Evolutionary conservation across 2,329 filamentous ascomycete genomes (phyloP).

Genomic region (Stemphylium lycopersici): DNA sequence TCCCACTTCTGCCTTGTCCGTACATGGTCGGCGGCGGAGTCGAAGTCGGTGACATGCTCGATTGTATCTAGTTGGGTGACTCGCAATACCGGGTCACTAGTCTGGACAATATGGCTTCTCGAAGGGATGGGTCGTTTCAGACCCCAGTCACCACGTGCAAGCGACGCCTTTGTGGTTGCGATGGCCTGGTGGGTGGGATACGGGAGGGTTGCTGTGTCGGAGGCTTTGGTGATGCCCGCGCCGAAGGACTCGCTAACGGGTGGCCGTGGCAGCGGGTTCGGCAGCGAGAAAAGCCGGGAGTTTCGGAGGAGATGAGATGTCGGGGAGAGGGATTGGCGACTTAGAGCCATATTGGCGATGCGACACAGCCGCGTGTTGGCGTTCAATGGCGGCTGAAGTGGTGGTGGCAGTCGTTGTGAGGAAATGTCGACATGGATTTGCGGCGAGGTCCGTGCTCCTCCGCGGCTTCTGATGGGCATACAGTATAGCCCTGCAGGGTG

Average conservation of each 20-base stretch:
- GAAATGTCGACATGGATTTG: slow-evolving; percentile 22
- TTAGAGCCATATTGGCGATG: slow-evolving; percentile 46
- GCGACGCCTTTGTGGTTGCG: slow-evolving; percentile 74
- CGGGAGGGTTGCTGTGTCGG: slow-evolving; percentile 73
- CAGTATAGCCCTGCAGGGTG: neutral
- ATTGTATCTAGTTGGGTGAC: slow-evolving; percentile 80
- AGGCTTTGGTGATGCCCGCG: slow-evolving; percentile 59
- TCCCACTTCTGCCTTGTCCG: slow-evolving; percentile 85
- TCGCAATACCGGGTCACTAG: slow-evolving; percentile 73
- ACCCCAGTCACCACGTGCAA: slow-evolving; percentile 86
- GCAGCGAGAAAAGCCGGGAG: slow-evolving; percentile 89
- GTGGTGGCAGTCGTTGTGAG: slow-evolving; percentile 12
- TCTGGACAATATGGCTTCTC: slow-evolving; percentile 70
- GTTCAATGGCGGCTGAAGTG: slow-evolving; percentile 43
- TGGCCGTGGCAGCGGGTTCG: slow-evolving; percentile 72
- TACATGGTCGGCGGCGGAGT: slow-evolving; percentile 80
- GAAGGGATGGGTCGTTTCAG: slow-evolving; percentile 83
- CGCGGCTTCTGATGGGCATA: slow-evolving; percentile 24
- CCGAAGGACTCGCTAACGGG: slow-evolving; percentile 52
- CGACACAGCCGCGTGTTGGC: slow-evolving; percentile 43
- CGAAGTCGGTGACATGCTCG: slow-evolving; percentile 89
- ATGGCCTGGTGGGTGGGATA: slow-evolving; percentile 86
- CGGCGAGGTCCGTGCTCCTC: slow-evolving; percentile 21
- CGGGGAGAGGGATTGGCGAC: slow-evolving; percentile 57
- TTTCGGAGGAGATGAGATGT: slow-evolving; percentile 75